Conservation (phyloP, 2,329 filamentous ascomycete species). For the Arthrinium puccinioides region DNA sequence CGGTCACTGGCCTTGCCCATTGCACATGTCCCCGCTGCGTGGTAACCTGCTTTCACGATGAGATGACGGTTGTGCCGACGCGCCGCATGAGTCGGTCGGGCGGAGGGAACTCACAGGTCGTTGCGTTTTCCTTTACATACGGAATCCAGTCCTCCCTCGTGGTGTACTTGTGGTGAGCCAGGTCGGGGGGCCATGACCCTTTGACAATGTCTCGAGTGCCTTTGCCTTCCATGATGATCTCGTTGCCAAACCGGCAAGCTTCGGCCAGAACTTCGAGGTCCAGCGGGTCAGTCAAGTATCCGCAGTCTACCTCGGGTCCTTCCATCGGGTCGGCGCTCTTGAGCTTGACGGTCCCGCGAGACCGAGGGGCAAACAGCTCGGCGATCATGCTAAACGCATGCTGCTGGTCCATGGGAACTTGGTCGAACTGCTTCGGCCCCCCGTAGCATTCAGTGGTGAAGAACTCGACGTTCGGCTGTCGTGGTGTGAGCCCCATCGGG, state of each 20-base stretch:
- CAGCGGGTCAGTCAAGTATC: slow-evolving; percentile 49
- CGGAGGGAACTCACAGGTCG: slow-evolving; percentile 41
- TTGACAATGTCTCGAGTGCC: slow-evolving; percentile 53
- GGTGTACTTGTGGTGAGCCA: slow-evolving; percentile 43
- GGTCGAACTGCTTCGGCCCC: slow-evolving; percentile 48
- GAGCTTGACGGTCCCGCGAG: slow-evolving; percentile 47
- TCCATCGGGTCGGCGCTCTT: slow-evolving; percentile 37
- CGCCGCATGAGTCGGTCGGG: neutral
- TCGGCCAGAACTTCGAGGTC: slow-evolving; percentile 53
- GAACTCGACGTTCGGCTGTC: slow-evolving; percentile 55
- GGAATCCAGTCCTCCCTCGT: slow-evolving; percentile 51
- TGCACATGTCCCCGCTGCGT: slow-evolving; percentile 48
- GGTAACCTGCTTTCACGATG: slow-evolving; percentile 48
- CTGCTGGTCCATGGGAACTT: slow-evolving; percentile 44
- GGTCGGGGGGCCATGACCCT: slow-evolving; percentile 48
- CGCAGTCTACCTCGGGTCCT: slow-evolving; percentile 50
- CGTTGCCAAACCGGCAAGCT: slow-evolving; percentile 50
- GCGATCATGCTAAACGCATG: slow-evolving; percentile 51
- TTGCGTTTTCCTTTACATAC: slow-evolving; percentile 51
- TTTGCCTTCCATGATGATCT: slow-evolving; percentile 49
- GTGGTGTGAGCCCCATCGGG: slow-evolving; percentile 51
- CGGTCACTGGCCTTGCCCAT: slow-evolving; percentile 38
- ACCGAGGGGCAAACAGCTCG: slow-evolving; percentile 50
- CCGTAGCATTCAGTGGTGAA: slow-evolving; percentile 57
- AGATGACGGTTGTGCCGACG: neutral